These are phyloP conservation scores for Zymoseptoria crescenta DNA, from an alignment of 2,329 filamentous ascomycete genomes.

Conservation along the genomic window DNA sequence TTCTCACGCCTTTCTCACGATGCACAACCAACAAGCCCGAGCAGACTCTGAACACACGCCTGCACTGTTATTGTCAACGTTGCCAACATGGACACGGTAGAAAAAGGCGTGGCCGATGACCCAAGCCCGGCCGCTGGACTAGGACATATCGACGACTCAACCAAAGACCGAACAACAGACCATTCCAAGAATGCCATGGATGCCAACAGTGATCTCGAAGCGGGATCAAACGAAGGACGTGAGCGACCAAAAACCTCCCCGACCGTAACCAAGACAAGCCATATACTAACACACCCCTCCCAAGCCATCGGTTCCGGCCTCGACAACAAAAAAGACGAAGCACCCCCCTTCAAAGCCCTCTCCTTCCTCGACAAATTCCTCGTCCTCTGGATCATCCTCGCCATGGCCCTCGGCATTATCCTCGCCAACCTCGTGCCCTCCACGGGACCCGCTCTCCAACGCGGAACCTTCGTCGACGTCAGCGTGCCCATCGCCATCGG, in stretches of 20 bases:
- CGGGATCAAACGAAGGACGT: neutral
- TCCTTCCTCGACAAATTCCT: constrained; percentile 40
- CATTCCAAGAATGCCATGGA: neutral
- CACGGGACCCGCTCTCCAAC: constrained; percentile 55
- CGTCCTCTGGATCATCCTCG: constrained; percentile 62
- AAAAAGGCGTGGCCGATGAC: constrained; percentile 13
- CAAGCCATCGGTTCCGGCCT: constrained; percentile 51
- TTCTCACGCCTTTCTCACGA: neutral
- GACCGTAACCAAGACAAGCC: neutral
- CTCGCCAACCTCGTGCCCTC: constrained; percentile 66
- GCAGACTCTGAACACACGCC: neutral
- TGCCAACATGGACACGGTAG: constrained; percentile 15
- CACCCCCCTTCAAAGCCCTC: constrained; percentile 32
- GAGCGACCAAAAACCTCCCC: neutral
- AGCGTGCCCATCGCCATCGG: constrained; percentile 62
- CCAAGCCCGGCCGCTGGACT: constrained; percentile 7
- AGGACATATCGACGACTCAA: neutral
- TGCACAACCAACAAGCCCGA: neutral
- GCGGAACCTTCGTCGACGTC: constrained; percentile 64
- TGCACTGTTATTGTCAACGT: neutral
- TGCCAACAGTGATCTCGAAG: neutral
- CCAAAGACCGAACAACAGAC: neutral
- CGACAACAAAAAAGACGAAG: constrained; percentile 34
- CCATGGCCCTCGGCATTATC: constrained; percentile 68
- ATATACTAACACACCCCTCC: neutral